Evolutionary conservation across 179 eudicot species (phyloP).

Genomic region (Camellia oleifera): DNA sequence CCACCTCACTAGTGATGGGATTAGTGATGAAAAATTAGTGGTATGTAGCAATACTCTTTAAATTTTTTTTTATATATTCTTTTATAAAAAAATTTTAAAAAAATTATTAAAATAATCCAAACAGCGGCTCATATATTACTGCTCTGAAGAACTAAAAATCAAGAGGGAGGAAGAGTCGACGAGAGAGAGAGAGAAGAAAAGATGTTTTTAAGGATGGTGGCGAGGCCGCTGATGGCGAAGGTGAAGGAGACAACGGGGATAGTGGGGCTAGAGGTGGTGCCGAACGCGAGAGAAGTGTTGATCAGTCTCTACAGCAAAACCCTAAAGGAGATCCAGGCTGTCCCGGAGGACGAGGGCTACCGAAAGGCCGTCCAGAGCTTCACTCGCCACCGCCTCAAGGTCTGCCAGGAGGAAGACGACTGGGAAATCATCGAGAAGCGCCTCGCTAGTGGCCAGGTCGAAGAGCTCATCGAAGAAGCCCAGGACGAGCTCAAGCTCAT

Average conservation of each 20-base stretch:
- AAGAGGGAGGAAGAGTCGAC: not conserved
- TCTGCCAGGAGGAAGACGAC: conserved; percentile 57
- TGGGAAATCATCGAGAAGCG: conserved; percentile 63
- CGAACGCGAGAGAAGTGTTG: conserved; percentile 59
- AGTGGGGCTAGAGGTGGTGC: conserved; percentile 72
- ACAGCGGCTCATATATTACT: too few relatives aligned
- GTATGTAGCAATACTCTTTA: too few relatives aligned
- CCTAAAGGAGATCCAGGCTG: conserved; percentile 67
- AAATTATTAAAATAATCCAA: too few relatives aligned
- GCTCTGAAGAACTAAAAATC: not conserved
- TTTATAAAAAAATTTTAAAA: too few relatives aligned
- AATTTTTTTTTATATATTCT: too few relatives aligned
- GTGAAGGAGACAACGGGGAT: conserved; percentile 80
- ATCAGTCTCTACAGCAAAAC: conserved; percentile 61
- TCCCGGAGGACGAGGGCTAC: conserved; percentile 70
- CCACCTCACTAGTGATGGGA: too few relatives aligned
- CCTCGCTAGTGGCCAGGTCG: conserved; percentile 71
- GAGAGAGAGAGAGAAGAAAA: conserved; percentile 9
- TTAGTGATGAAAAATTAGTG: too few relatives aligned
- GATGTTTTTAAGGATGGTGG: conserved; percentile 56
- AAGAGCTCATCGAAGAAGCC: conserved; percentile 73
- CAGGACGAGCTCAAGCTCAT: conserved; percentile 64
- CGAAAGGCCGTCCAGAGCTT: conserved; percentile 73
- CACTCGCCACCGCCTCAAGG: conserved; percentile 64
- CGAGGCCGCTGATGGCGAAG: conserved; percentile 61